These are phyloP conservation scores for Luvunga scandens DNA, from an alignment of 345 rosid genomes.

Conservation along the genomic window DNA sequence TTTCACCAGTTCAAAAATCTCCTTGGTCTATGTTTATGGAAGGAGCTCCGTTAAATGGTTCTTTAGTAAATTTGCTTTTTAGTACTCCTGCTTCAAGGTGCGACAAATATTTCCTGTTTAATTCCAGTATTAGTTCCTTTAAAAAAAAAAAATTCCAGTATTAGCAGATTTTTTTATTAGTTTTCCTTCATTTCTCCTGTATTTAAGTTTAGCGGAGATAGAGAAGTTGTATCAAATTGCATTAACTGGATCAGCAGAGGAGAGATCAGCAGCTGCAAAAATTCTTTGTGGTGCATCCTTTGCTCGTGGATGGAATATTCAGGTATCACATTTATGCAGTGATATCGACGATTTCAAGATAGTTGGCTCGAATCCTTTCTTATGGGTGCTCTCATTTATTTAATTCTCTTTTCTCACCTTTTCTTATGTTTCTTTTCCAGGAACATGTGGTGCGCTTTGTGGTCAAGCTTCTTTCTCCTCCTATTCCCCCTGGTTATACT, in stretches of 20 bases:
- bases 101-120: conserved; percentile 9
- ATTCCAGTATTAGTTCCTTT: neutral
- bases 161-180: conserved; percentile 6
- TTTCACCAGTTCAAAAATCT: conserved; percentile 39
- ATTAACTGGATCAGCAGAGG: conserved; percentile 49
- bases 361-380: neutral
- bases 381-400: neutral
- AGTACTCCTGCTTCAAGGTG: conserved; percentile 60
- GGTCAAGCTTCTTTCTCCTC: conserved; percentile 69
- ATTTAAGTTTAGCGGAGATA: conserved; percentile 54
- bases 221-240: conserved; percentile 60
- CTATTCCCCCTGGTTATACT: conserved; percentile 34
- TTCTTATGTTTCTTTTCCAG: conserved; percentile 31
- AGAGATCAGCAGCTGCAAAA: conserved; percentile 56
- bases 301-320: conserved; percentile 66
- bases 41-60: conserved; percentile 42
- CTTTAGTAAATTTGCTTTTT: conserved; percentile 46
- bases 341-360: conserved; percentile 4
- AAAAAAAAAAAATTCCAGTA: neutral
- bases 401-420: neutral
- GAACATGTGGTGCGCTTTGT: conserved; percentile 59
- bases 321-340: conserved; percentile 34
- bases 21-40: conserved; percentile 60
- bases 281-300: conserved; percentile 71
- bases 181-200: conserved; percentile 18